Evolutionary conservation across 2,329 filamentous ascomycete species (phyloP).

Genomic region (Microdochium trichocladiopsis): DNA sequence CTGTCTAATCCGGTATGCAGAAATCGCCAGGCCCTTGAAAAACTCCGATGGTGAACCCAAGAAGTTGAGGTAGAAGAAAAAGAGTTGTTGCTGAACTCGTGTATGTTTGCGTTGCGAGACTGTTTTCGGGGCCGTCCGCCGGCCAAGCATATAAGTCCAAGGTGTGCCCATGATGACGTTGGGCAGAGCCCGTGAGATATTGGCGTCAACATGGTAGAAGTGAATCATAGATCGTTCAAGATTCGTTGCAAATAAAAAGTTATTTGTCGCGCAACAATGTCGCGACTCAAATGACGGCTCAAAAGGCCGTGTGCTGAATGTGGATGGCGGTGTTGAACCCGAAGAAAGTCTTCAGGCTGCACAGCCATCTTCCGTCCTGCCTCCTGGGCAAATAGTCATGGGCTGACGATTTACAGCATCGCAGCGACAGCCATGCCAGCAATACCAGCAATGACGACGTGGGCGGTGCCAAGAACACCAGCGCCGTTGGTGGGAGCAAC

Average conservation of each 20-base stretch:
- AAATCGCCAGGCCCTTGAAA: conserved; percentile 1
- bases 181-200: neutral
- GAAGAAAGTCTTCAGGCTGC: no score
- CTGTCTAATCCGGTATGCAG: neutral
- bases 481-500: neutral
- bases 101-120: neutral
- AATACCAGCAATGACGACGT: neutral
- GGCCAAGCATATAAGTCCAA: no score
- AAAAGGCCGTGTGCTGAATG: neutral
- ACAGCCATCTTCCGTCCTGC: no score
- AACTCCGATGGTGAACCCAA: neutral
- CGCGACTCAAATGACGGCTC: neutral
- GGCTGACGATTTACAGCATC: neutral
- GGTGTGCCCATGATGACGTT: neutral
- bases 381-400: neutral
- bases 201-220: neutral
- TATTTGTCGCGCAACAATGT: neutral
- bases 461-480: neutral
- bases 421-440: neutral
- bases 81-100: neutral
- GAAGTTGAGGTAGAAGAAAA: neutral
- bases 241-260: neutral
- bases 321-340: neutral
- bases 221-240: neutral
- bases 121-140: neutral